These are phyloP conservation scores for Penicillium sp. DNA, from an alignment of 2,329 filamentous ascomycete species.

Conservation along the genomic window DNA sequence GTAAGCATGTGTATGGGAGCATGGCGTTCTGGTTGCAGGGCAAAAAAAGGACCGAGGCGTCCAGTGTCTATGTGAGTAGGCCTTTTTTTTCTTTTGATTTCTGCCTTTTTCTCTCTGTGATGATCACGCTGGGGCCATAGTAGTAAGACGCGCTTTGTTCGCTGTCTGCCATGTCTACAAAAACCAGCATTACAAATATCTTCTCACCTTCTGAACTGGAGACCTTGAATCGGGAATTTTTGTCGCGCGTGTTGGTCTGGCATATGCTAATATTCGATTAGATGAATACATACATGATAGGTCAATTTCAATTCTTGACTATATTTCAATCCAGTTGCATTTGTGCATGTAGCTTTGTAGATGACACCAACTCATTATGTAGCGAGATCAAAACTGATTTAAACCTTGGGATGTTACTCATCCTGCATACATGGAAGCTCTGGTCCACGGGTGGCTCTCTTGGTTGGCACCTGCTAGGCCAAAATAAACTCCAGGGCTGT, in stretches of 20 bases:
- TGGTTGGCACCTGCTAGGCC: no score
- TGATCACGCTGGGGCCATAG: conserved; percentile 59
- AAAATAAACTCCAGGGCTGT: no score
- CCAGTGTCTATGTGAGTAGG: conserved; percentile 24
- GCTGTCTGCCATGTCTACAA: conserved; percentile 58
- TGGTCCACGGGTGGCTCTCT: no score
- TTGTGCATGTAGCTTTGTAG: not conserved
- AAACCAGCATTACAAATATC: conserved; percentile 63
- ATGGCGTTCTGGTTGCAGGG: conserved; percentile 33
- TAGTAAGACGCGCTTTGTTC: conserved; percentile 39
- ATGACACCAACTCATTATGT: no score
- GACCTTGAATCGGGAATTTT: not conserved
- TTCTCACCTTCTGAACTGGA: conserved; percentile 64
- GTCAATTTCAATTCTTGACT: conserved; percentile 3
- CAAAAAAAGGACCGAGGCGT: conserved; percentile 13
- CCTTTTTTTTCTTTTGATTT: conserved; percentile 1
- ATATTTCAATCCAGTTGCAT: not conserved
- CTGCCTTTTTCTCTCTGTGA: conserved; percentile 4
- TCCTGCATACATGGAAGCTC: no score
- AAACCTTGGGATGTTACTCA: no score
- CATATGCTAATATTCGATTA: conserved; percentile 13
- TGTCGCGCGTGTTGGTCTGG: not conserved
- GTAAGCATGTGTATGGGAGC: conserved; percentile 29
- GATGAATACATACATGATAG: conserved; percentile 7
- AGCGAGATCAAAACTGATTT: no score